Conservation (phyloP, 23 red algal species). For the Chondrus crispus region DNA sequence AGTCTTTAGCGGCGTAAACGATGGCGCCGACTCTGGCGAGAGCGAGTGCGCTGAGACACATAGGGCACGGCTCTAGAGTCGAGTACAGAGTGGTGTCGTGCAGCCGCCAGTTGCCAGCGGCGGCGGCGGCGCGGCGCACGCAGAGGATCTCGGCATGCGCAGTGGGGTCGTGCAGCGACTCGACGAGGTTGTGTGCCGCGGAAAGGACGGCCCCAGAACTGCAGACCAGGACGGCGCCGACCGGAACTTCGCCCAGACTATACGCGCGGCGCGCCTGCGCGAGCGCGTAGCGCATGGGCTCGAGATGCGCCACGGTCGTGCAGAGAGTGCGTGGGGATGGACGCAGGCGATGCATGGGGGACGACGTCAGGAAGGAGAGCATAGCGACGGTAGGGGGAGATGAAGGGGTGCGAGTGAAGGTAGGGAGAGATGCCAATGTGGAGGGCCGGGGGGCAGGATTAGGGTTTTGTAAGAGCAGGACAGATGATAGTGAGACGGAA, state of each 20-base stretch:
- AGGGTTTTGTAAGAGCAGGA: no score
- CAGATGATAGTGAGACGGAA: no score
- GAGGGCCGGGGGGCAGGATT: no score
- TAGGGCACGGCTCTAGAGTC: conserved; percentile 95
- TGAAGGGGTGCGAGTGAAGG: no score
- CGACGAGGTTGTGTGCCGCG: conserved; percentile 67
- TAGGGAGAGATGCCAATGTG: no score
- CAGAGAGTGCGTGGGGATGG: no score
- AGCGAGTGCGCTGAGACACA: conserved; percentile 82
- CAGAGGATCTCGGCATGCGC: conserved; percentile 92
- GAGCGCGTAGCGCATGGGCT: conserved; percentile 84
- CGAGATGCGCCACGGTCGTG: no score
- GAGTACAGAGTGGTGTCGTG: conserved; percentile 67
- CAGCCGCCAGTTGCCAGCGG: conserved; percentile 61
- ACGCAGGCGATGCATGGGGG: no score
- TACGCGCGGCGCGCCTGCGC: conserved; percentile 47
- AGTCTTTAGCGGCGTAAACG: conserved; percentile 80
- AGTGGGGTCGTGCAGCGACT: conserved; percentile 60
- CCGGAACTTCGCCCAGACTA: conserved; percentile 75
- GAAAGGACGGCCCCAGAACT: conserved; percentile 41
- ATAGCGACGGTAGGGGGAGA: no score
- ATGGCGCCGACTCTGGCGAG: conserved; percentile 72
- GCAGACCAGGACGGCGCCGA: conserved; percentile 81
- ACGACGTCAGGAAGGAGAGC: no score
- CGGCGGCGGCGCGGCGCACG: conserved; percentile 44